Evolutionary conservation across 805 yeast species (phyloP), one percentile per base, ranked within the genome.

Genomic region (Hermanozyma aechmeae): DNA sequence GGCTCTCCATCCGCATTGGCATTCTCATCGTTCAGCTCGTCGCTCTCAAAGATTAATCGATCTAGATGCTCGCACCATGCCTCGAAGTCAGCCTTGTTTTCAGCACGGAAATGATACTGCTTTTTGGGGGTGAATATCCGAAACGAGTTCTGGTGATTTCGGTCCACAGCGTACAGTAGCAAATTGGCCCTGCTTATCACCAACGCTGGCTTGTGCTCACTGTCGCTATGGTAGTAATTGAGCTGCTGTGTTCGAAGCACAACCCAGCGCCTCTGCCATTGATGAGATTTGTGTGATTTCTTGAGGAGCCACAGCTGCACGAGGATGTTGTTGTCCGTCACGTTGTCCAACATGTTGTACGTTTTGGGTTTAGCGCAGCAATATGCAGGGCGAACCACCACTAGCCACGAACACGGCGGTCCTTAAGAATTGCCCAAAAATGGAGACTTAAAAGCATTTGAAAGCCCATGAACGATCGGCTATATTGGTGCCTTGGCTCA

Each of bases 231-330:
- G 39, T 63, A 63, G 42, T 56, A 60, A 7, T 59, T 43, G 13
- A 62, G 41, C 35, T 60, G 68, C 25, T 55, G 45, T n/a, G 42
- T 39, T 18, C 68, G 38, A 4, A 63, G 43, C 4, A 57, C 62
- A 23, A 53, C 56, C 68, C 69, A 63, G 18, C 44, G 39, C 31
- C 44, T 49, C 35, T 58, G 58, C 63, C 66, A 63, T 17, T 43
- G 50, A 34, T 48, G 56, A 13, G 63, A 56, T 13, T 46, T 46
- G 29, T 41, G 45, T 16, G 51, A 43, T 22, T 60, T 45, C 31
- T 58, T 59, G 34, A 27, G 31, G n/a, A 60, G 44, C 30, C 53
- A 54, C 4, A 54, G 39, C 5, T 53, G 40, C 12, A 39, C 30
- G 3, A 55, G 25, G 5, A 51, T 34, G 23, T 44, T 30, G 34